Evolutionary conservation across 345 rosid species (phyloP), one percentile per base, ranked within the genome.

Genomic region (Citrus sp.): DNA sequence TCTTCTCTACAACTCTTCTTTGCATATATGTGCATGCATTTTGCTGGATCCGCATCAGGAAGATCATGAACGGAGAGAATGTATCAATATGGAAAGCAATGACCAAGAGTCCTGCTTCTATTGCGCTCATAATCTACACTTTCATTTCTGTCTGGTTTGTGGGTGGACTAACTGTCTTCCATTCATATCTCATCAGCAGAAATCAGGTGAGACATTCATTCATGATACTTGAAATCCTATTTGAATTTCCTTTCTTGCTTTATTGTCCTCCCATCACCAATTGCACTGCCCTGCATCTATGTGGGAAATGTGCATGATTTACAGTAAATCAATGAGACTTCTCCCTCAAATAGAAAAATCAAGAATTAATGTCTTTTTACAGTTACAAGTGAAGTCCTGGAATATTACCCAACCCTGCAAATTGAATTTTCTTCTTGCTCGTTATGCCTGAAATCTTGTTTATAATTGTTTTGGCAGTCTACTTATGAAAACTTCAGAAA

Each of bases 401-500:
- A 62, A 74, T 66, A 64, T 10, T 27, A 34, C 28, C 8, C 3
- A n/a, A 27, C 55, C 22, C 8, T 24, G 38, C 2, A 9, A 24
- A 25, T 49, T 25, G 32, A 21, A n/a, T 51, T 80, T 73, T 72
- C 42, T 55, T 70, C 51, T 37, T 61, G 62, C 38, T 25, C 63
- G 8, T 67, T 35, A 76, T 54, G 2, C 32, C 24, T 65, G 64
- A 51, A n/a, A 40, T 61, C 37, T 40, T 65, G 25, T 77, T 69
- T 46, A 34, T 42, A n/a, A 78, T 55, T 85, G 63, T 59, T 78
- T 70, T 79, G 78, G 88, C 97, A 96, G 99, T 92, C 98, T 37
- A 96, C 99, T 0, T 91, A 96, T 40, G 99, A 96, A 76, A 96
- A 94, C 83, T 92, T 92, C 74, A 92, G 95, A 85, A 87, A 86